These are phyloP conservation scores for Claviceps sp. DNA, from an alignment of 2,329 filamentous ascomycete genomes.

Conservation along the genomic window DNA sequence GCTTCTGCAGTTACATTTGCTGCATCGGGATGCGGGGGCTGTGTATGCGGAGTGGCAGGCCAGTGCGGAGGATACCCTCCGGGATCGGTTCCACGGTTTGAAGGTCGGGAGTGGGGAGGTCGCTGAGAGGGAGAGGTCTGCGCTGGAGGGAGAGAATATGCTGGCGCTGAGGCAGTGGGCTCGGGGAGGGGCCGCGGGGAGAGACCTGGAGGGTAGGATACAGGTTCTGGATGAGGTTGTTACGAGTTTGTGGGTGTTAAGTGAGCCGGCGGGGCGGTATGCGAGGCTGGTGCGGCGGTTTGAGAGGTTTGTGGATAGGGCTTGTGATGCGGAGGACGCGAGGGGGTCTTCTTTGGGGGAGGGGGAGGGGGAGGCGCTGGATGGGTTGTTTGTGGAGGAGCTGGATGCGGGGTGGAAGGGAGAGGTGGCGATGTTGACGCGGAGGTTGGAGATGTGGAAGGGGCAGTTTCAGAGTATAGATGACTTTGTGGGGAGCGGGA, in stretches of 20 bases:
- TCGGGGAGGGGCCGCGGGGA: constrained; percentile 9
- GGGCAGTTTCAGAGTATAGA: constrained; percentile 31
- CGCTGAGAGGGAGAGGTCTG: constrained; percentile 25
- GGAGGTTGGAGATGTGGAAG: constrained; percentile 42
- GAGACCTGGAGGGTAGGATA: constrained; percentile 39
- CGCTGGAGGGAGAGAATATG: constrained; percentile 36
- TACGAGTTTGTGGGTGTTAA: constrained; percentile 42
- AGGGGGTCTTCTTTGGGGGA: constrained; percentile 22
- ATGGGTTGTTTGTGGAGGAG: constrained; percentile 36
- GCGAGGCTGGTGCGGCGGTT: constrained; percentile 41
- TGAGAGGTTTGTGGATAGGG: constrained; percentile 42
- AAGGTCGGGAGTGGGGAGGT: constrained; percentile 21
- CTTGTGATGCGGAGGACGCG: constrained; percentile 32
- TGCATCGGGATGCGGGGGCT: constrained; percentile 40
- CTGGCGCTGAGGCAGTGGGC: constrained; percentile 40
- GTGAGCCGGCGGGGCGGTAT: constrained; percentile 43
- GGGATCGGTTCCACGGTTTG: constrained; percentile 29
- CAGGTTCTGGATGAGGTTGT: constrained; percentile 44
- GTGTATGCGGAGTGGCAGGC: constrained; percentile 38
- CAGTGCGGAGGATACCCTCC: constrained; percentile 38
- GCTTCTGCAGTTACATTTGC: constrained; percentile 49
- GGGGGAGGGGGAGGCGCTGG: constrained; percentile 14
- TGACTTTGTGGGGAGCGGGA: constrained; percentile 14
- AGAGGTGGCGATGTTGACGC: constrained; percentile 37
- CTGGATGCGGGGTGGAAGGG: constrained; percentile 46